phyloP scores from a whole-genome alignment of 768 basidiomycete species.

The Daedaleopsis nitida region DNA sequence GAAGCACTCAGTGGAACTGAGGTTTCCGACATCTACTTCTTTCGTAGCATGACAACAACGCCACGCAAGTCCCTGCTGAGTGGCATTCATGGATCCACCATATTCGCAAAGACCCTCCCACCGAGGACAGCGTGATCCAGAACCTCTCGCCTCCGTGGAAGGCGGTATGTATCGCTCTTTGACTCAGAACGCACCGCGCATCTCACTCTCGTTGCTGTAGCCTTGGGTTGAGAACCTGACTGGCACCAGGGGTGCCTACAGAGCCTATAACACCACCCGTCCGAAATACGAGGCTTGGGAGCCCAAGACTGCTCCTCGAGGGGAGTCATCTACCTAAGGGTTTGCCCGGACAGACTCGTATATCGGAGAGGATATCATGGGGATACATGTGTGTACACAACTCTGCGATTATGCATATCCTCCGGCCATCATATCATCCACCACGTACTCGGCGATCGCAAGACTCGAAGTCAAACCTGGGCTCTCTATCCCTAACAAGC shows the following conservation, averaged over 20 bases:
- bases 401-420: not conserved
- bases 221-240: slow-evolving; percentile 88
- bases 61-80: slow-evolving; percentile 92
- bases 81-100: slow-evolving; percentile 97
- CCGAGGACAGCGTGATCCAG: slow-evolving; percentile 72
- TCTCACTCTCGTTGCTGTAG: slow-evolving; percentile 39
- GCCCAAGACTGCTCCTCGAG: slow-evolving; percentile 64
- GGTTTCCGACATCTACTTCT: not conserved
- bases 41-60: slow-evolving; percentile 77
- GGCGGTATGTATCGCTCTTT: slow-evolving; percentile 52
- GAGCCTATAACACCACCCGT: slow-evolving; percentile 81
- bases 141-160: slow-evolving; percentile 78
- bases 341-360: not conserved
- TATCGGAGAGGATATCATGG: not conserved
- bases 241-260: slow-evolving; percentile 90
- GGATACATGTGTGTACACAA: slow-evolving; percentile 1
- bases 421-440: slow-evolving; percentile 53
- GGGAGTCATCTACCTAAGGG: slow-evolving; percentile 24
- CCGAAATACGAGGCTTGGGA: slow-evolving; percentile 87
- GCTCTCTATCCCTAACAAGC: slow-evolving; percentile 87
- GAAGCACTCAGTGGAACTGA: not conserved
- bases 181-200: too few relatives aligned
- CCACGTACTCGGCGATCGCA: slow-evolving; percentile 84
- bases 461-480: slow-evolving; percentile 89
- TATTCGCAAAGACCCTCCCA: slow-evolving; percentile 83